Evolutionary conservation across 495 filamentous ascomycete genomes (phyloP).

Genomic region (Hamigera avellanea): DNA sequence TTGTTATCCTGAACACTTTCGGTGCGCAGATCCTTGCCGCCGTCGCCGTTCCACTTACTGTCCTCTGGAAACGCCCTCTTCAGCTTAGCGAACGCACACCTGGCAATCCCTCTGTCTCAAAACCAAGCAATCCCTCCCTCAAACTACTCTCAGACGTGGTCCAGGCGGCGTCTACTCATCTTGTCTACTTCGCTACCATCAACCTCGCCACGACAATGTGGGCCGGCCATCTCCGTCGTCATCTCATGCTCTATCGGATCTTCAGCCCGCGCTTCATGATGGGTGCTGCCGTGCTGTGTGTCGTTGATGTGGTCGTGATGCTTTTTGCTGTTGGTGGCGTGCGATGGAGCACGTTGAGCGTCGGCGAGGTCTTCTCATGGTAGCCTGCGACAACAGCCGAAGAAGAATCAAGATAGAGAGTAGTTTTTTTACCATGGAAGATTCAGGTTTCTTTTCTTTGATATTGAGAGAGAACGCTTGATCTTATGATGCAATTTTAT

Average conservation of each 20-base stretch:
- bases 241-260: slow-evolving; percentile 96
- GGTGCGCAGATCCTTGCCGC: slow-evolving; percentile 79
- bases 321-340: slow-evolving; percentile 58
- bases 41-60: slow-evolving; percentile 64
- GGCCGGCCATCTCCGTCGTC: slow-evolving; percentile 74
- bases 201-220: slow-evolving; percentile 76
- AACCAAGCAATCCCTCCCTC: slow-evolving; percentile 34
- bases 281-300: slow-evolving; percentile 56
- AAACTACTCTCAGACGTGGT: slow-evolving; percentile 54
- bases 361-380: slow-evolving; percentile 87
- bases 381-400: too few species aligned
- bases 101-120: neutral
- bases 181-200: slow-evolving; percentile 72
- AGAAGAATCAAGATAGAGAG: neutral
- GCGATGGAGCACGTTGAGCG: slow-evolving; percentile 59
- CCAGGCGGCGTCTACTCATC: slow-evolving; percentile 56
- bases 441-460: neutral
- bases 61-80: slow-evolving; percentile 70
- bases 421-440: neutral
- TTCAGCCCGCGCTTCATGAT: slow-evolving; percentile 87
- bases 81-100: slow-evolving; percentile 16
- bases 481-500: too few species aligned
- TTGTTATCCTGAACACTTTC: slow-evolving; percentile 76
- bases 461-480: too few species aligned
- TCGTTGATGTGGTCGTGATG: slow-evolving; percentile 66